Conservation (phyloP, 768 basidiomycete genomes). For the Gautieria morchelliformis region DNA sequence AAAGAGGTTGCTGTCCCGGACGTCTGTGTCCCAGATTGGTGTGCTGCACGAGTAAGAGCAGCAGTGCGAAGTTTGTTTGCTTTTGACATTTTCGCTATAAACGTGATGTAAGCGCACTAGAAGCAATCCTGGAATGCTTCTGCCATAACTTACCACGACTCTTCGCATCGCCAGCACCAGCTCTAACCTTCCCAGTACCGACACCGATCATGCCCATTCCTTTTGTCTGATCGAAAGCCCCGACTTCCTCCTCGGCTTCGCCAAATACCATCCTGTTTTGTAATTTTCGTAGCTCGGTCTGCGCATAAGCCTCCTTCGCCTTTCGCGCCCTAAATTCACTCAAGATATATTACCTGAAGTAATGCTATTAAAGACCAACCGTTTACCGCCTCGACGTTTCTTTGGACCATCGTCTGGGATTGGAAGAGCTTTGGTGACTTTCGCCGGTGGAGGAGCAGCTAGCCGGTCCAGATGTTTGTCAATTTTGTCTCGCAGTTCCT, state of each 20-base stretch:
- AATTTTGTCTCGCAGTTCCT: conserved; percentile 73
- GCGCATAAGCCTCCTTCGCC: conserved; percentile 96
- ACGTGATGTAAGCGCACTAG: neutral
- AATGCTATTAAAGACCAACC: conserved; percentile 31
- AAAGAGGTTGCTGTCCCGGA: conserved; percentile 89
- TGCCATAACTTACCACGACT: conserved; percentile 60
- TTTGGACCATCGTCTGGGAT: conserved; percentile 93
- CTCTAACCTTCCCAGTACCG: conserved; percentile 81
- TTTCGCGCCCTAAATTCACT: conserved; percentile 66
- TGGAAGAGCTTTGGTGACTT: conserved; percentile 87
- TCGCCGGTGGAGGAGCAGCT: conserved; percentile 88
- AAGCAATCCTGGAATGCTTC: neutral
- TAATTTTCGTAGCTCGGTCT: conserved; percentile 92
- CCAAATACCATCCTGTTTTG: conserved; percentile 97
- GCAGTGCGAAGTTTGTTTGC: conserved; percentile 86
- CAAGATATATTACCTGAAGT: neutral
- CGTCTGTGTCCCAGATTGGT: conserved; percentile 33
- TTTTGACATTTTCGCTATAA: conserved; percentile 88
- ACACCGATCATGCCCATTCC: conserved; percentile 95
- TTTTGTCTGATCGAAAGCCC: conserved; percentile 95
- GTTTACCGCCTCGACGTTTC: conserved; percentile 91
- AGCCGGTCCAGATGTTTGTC: conserved; percentile 88
- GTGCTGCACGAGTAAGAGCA: conserved; percentile 68
- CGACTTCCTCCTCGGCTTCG: conserved; percentile 91
- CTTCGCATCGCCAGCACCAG: conserved; percentile 78